A percentile compares a stretch with the other conserved stretches of the same genome.
Evolutionary conservation across 2,329 filamentous ascomycete species (phyloP).

Genomic region (Fusarium begoniae): DNA sequence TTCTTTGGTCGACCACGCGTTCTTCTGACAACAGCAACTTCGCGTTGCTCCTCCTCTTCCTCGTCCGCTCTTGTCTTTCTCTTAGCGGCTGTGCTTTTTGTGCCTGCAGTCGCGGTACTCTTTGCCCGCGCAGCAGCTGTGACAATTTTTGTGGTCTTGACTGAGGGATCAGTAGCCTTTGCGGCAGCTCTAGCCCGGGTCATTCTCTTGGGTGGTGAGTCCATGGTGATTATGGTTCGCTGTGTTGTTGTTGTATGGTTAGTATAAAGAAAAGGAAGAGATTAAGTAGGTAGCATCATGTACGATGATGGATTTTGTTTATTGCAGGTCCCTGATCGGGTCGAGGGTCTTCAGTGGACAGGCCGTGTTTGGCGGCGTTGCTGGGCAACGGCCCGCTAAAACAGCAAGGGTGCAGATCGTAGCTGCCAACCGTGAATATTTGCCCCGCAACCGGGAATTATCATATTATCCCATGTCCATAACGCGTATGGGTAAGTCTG

Average conservation of each 20-base stretch:
- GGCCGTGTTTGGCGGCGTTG: constrained; percentile 41
- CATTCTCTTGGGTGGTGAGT: constrained; percentile 68
- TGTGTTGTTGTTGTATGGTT: constrained; percentile 31
- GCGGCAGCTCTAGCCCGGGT: constrained; percentile 61
- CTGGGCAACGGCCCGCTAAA: constrained; percentile 39
- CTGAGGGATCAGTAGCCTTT: constrained; percentile 50
- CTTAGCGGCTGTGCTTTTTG: constrained; percentile 49
- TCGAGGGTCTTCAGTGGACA: constrained; percentile 32
- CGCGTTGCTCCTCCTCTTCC: constrained; percentile 54
- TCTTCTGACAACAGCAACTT: constrained; percentile 48
- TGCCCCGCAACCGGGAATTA: constrained; percentile 22
- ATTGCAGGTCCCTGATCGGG: constrained; percentile 16
- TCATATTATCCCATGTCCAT: constrained; percentile 13
- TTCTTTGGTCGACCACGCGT: constrained; percentile 58
- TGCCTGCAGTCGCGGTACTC: constrained; percentile 46
- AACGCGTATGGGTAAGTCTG: constrained; percentile 3
- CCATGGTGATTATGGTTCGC: constrained; percentile 53
- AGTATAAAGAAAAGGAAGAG: constrained; percentile 36
- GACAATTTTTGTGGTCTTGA: constrained; percentile 56
- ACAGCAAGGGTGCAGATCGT: constrained; percentile 31
- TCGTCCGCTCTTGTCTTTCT: constrained; percentile 65
- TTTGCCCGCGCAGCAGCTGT: constrained; percentile 61
- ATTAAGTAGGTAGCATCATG: constrained; percentile 40
- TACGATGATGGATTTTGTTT: constrained; percentile 35
- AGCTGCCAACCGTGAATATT: constrained; percentile 24